Base-by-base conservation (phyloP, 257 asterid species). In the Gentiana macrophylla region DNA sequence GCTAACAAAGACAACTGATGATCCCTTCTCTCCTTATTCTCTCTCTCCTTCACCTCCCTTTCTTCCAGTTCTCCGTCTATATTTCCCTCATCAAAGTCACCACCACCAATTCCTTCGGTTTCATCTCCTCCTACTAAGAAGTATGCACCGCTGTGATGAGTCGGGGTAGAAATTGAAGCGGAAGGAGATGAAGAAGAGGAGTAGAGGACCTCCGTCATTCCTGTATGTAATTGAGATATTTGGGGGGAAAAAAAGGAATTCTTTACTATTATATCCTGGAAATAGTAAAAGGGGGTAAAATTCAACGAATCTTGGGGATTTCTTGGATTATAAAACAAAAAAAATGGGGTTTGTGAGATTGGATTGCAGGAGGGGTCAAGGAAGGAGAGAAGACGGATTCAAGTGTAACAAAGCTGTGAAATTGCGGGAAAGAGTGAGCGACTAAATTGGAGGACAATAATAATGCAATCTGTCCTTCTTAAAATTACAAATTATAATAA, bases 131-230 rank as follows among this genome's bases (percentile, higher is more conserved):
- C 70, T 41, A 64, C 62, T 66, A 66, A 50, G 65, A 77, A 84
- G 72, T 84, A 76, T 76, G 86, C 63, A 75, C 82, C 80, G 56
- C 80, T 79, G 69, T 77, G 89, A 67, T 77, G 89, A 49, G 86
- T 72, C 52, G 94, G 93, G 32, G 94, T 80, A 62, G 89, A 70
- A 71, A 82, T 70, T 48, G 97, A 76, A 65, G 95, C 80, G 34
- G 98, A 69, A 33, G 98, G 79, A 41, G 98, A 80, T 8, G 96
- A 73, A 50, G 96, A 74, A 46, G 95, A 77, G 54, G 96, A 80
- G 80, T 79, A 94, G 79, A 91, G 94, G 67, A 91, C 98, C 85
- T 87, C 95, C 73, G 98, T 79, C 98, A 91, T 91, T 49, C 69
- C 52, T 41, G 46, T 41, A 41, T 41, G 24, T 61, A 37, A 56